Evolutionary conservation across 495 filamentous ascomycete genomes (phyloP).

Genomic region (Aspergillus carlsbadensis): DNA sequence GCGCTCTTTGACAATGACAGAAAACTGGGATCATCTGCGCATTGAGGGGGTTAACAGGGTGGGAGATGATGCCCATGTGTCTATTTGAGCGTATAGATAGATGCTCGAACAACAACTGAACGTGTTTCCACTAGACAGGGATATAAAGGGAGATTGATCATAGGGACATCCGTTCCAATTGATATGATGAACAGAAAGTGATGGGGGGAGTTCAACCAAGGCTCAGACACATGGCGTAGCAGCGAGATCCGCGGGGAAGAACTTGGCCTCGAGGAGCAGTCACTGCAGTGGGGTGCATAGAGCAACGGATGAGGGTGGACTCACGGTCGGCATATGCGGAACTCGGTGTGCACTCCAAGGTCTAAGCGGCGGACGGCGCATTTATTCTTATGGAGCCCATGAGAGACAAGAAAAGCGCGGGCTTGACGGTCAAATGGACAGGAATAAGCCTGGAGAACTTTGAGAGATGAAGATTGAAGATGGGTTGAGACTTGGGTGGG

Average conservation of each 20-base stretch:
- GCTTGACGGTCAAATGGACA: not conserved
- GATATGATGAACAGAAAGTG: not conserved
- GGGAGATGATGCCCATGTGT: not conserved
- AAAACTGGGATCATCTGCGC: slow-evolving; percentile 38
- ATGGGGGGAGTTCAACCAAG: not conserved
- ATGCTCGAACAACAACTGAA: slow-evolving; percentile 1
- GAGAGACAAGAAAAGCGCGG: slow-evolving; percentile 8
- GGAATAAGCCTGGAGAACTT: not conserved
- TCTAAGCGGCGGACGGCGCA: not conserved
- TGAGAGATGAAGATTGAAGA: slow-evolving; percentile 1
- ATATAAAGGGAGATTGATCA: not conserved
- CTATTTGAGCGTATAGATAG: not conserved
- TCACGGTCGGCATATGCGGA: slow-evolving; percentile 39
- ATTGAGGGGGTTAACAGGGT: slow-evolving; percentile 23
- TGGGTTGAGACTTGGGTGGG: slow-evolving; percentile 28
- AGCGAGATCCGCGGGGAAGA: slow-evolving; percentile 1
- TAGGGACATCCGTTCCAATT: not conserved
- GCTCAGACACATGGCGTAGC: not conserved
- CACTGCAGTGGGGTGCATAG: slow-evolving; percentile 19
- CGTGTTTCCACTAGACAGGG: not conserved
- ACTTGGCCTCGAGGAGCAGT: slow-evolving; percentile 2
- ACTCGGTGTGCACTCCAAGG: slow-evolving; percentile 5
- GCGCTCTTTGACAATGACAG: slow-evolving; percentile 38
- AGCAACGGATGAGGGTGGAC: slow-evolving; percentile 21
- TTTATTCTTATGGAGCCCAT: slow-evolving; percentile 13